These are phyloP conservation scores for Eucalyptus erythrocorys DNA, from an alignment of 345 rosid genomes.

Conservation along the genomic window DNA sequence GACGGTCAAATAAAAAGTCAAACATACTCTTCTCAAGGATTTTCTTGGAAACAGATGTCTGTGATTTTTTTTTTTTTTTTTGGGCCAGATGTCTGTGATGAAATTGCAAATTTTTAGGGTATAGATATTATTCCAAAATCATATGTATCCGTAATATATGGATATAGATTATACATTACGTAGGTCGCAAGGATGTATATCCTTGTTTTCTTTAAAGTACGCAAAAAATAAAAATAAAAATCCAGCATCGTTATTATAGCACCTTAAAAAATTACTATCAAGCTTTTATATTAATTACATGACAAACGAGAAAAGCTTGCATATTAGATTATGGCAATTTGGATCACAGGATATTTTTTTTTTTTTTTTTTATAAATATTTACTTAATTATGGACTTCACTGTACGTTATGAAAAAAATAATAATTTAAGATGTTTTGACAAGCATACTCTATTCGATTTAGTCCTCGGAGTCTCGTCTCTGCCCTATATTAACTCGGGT, in stretches of 20 bases:
- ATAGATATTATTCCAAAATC: too few relatives aligned
- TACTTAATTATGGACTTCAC: neutral
- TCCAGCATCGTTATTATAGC: neutral
- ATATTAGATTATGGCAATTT: neutral
- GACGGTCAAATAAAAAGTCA: neutral
- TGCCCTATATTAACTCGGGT: neutral
- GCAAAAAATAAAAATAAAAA: too few relatives aligned
- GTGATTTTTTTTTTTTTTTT: too few relatives aligned
- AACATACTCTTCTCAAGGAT: neutral
- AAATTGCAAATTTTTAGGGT: neutral
- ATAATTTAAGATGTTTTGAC: neutral
- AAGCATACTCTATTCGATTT: neutral
- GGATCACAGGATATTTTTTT: neutral
- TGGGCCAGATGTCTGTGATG: neutral
- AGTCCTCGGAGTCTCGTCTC: neutral
- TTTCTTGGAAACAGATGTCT: neutral
- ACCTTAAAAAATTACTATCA: neutral
- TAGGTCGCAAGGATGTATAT: neutral
- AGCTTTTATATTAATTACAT: neutral
- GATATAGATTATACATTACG: neutral
- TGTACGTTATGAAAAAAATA: neutral
- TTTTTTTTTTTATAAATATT: neutral
- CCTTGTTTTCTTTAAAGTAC: too few relatives aligned
- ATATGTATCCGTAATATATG: too few relatives aligned
- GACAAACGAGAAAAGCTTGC: neutral